Percentiles rank a stretch among this genome's conserved stretches.
phyloP scores from a whole-genome alignment of 2,329 filamentous ascomycete species.

The Penicillium digitatum region DNA sequence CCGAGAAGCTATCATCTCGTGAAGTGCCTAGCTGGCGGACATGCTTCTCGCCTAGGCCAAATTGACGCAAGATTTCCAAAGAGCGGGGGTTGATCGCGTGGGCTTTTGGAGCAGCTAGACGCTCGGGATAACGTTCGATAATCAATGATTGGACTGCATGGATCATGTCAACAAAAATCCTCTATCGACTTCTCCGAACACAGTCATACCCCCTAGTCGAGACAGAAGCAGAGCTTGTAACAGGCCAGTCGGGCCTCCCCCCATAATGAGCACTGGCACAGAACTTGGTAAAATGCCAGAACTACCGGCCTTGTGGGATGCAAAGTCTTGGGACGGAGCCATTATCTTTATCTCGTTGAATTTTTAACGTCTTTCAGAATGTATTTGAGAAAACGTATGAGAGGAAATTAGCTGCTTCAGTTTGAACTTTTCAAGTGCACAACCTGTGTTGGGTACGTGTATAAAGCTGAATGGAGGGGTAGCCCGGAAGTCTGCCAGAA shows the following conservation, averaged over 20 bases:
- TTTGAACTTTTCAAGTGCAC: background rate
- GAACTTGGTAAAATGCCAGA: background rate
- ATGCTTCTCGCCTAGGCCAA: constrained; percentile 14
- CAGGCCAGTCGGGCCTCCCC: constrained; percentile 37
- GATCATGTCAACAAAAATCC: background rate
- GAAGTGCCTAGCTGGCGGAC: constrained; percentile 31
- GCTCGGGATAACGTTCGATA: constrained; percentile 21
- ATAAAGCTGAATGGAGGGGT: background rate
- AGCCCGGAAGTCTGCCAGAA: background rate
- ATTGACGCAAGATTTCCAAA: constrained; percentile 23
- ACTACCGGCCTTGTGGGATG: background rate
- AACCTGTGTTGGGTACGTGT: background rate
- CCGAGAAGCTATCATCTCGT: constrained; percentile 35
- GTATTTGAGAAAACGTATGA: background rate
- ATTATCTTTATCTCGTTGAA: background rate
- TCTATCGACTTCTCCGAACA: background rate
- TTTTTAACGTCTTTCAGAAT: background rate
- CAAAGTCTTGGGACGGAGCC: constrained; percentile 1
- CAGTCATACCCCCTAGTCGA: constrained; percentile 23
- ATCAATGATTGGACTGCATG: constrained; percentile 10
- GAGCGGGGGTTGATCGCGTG: constrained; percentile 25
- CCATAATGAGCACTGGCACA: constrained; percentile 32
- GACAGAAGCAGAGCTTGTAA: constrained; percentile 34
- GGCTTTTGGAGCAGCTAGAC: constrained; percentile 22
- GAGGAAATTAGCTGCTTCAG: too few relatives aligned